Base-by-base conservation (phyloP, 2,329 filamentous ascomycete species). In the Penicillium sp. region DNA sequence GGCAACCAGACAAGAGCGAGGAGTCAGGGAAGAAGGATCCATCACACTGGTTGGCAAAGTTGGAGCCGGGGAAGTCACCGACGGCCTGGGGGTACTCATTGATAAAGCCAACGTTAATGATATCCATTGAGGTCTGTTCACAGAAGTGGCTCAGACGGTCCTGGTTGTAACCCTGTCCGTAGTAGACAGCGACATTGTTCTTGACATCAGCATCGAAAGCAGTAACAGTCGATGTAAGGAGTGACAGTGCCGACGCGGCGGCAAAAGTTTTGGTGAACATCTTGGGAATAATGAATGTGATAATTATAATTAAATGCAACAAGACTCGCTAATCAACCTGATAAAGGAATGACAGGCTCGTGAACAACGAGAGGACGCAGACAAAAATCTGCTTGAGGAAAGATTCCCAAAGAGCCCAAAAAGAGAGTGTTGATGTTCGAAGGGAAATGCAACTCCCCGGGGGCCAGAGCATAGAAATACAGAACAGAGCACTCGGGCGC, bases 21-120 rank as follows among this genome's bases (percentile, higher is more conserved):
- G 79, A 79, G 14, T 61, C 59, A 1, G 65, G 57, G 62, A 76
- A 81, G 7, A 67, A 68, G 13, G 61, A 55, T 7, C 69, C 72
- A 56, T 74, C 74, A 59, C 83, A 85, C 40, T 81, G 80, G 61
- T 82, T 83, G 57, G 79, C 83, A 63, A 84, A 85, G 70, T 85
- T 83, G 11, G 76, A 79, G 10, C 75, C 77, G 5, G 83, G 82
- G 58, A 75, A 82, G 34, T 76, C 77, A 38, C 73, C 75, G 16
- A 66, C 56, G 29, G 66, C 64, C 43, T 77, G 73, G 0, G 83
- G 82, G 61, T 84, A 85, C 38, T 71, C 60, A 59, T 82, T 82
- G 52, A 86, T 73, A 60, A 85, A 86, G 4, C 72, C 81, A 55
- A 85, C 68, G 56, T 79, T 81, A 65, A 86, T 81, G 46, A 85